Evolutionary conservation across 257 asterid species (phyloP).

Genomic region (Thymus quinquecostatus): DNA sequence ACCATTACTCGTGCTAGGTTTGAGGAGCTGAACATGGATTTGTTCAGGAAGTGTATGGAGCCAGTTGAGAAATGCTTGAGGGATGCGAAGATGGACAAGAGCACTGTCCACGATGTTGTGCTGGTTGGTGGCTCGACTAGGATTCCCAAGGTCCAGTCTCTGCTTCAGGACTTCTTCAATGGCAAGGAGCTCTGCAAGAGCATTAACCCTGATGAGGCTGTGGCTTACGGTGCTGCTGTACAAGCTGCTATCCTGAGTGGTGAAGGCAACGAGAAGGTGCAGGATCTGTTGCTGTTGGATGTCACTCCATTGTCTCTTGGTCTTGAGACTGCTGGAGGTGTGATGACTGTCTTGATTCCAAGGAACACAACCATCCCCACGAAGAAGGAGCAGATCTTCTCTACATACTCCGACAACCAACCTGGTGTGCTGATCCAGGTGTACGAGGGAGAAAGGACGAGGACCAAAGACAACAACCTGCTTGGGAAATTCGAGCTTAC

Average conservation of each 20-base stretch:
- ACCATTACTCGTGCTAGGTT: conserved; percentile 21
- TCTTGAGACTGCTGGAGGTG: conserved; percentile 28
- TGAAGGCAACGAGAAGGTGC: conserved; percentile 36
- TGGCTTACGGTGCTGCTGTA: conserved; percentile 36
- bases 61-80: conserved; percentile 28
- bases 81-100: conserved; percentile 34
- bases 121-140: conserved; percentile 37
- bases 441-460: conserved; percentile 30
- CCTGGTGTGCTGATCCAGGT: conserved; percentile 11
- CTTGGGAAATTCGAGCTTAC: conserved; percentile 20
- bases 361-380: conserved; percentile 33
- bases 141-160: conserved; percentile 35
- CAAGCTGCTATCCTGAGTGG: conserved; percentile 38
- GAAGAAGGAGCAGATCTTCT: conserved; percentile 20
- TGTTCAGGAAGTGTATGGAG: conserved; percentile 28
- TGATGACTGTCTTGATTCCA: conserved; percentile 32
- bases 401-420: conserved; percentile 17
- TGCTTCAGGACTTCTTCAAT: conserved; percentile 34
- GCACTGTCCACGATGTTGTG: conserved; percentile 31
- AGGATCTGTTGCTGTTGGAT: conserved; percentile 36
- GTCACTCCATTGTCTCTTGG: conserved; percentile 37
- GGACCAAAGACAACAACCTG: conserved; percentile 22
- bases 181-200: conserved; percentile 36
- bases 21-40: conserved; percentile 25
- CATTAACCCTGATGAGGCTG: conserved; percentile 38